Evolutionary conservation across 352 stramenopile species (phyloP), one percentile per base, ranked within the genome.

Genomic region (Phytophthora capsici): DNA sequence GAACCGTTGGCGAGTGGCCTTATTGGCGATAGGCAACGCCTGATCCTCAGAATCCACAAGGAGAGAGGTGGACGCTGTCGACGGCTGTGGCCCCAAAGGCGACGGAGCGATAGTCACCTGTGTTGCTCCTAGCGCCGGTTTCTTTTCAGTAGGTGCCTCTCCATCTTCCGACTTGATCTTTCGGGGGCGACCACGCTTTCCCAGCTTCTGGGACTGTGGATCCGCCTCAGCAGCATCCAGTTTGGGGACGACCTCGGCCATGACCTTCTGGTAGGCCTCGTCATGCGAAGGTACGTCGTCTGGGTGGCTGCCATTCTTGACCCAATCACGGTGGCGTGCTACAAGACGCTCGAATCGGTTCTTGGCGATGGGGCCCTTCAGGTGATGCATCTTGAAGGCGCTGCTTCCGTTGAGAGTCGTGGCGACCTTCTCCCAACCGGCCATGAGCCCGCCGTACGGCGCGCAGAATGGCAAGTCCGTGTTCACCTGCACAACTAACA

Each of bases 331-430:
- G 17, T 75, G 44, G 17, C 61, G 59, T 16, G 17, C 60, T 34
- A 72, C 61, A 19, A 78, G 69, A 20, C 65, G 65, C 44, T 78
- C 69, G 47, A 78, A 78, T 41, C 69, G 65, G 56, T 74, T 75
- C 59, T 78, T 78, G 50, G 66, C 69, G 56, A 75, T 72, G 41
- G 69, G 65, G 17, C 69, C 69, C 47, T 78, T 75, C 51, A 78
- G 40, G 25, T 69, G 59, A 59, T 75, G 69, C 69, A 69, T 72
- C 60, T 75, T 78, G 66, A 78, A 78, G 47, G 65, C 60, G 36
- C 37, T 64, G 55, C 60, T 66, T 36, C 46, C 57, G 36, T 78
- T 78, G 36, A 78, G 69, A 28, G 65, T 78, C 10, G 32, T 69
- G 46, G 69, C 69, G 14, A 78, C 58, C 30, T 75, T 75, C 36